Percentiles rank a stretch among this genome's conserved stretches.
These are phyloP conservation scores for Ustilago curta DNA, from an alignment of 1,284 basidiomycete genomes.

Conservation along the genomic window DNA sequence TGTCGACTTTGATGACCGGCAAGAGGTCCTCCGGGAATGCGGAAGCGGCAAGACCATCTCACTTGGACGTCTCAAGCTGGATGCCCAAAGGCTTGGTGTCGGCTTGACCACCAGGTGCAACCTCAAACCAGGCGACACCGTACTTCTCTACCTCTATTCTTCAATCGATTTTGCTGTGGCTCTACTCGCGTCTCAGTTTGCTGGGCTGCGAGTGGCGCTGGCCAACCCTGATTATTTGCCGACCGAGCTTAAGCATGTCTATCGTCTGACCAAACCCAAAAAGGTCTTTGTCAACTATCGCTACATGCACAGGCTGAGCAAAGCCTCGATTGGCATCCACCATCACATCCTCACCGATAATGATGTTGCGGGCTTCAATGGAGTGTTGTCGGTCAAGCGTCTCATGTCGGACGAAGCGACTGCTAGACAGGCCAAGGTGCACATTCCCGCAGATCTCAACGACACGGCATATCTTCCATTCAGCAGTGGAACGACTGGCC, in stretches of 20 bases:
- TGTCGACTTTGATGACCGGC: conserved; percentile 19
- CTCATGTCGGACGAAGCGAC: conserved; percentile 16
- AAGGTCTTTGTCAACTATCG: conserved; percentile 29
- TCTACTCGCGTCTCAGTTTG: conserved; percentile 36
- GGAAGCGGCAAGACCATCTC: conserved; percentile 20
- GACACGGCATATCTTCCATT: conserved; percentile 41
- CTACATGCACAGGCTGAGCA: conserved; percentile 16
- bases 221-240: conserved; percentile 38
- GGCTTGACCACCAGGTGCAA: conserved; percentile 26
- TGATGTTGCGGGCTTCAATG: conserved; percentile 14
- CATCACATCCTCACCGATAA: conserved; percentile 18
- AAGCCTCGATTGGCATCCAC: conserved; percentile 16
- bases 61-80: conserved; percentile 36
- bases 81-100: conserved; percentile 39
- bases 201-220: conserved; percentile 36
- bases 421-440: conserved; percentile 11
- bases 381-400: conserved; percentile 19
- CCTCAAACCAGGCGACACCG: conserved; percentile 44
- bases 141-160: conserved; percentile 37
- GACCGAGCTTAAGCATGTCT: conserved; percentile 42
- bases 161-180: conserved; percentile 42
- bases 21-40: conserved; percentile 26
- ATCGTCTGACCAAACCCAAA: conserved; percentile 32
- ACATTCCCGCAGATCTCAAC: conserved; percentile 18
- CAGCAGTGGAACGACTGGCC: conserved; percentile 48